phyloP scores from a whole-genome alignment of 2,329 filamentous ascomycete species.

The Diatrype stigma region DNA sequence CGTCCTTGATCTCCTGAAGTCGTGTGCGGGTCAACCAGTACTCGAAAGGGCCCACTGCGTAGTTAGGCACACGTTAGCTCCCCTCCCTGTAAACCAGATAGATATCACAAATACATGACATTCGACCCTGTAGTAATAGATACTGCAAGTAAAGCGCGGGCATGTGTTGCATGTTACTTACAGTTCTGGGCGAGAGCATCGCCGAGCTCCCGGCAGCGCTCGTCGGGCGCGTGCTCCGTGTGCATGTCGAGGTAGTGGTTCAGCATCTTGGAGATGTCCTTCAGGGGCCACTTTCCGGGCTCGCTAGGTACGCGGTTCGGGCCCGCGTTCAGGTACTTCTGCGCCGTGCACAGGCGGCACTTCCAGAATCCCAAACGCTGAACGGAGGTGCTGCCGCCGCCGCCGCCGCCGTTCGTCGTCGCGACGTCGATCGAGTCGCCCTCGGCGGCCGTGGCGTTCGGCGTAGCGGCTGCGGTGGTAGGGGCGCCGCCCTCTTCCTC shows the following conservation, averaged over 20 bases:
- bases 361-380: conserved; percentile 44
- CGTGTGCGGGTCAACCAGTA: conserved; percentile 43
- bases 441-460: conserved; percentile 2
- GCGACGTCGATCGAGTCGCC: conserved; percentile 11
- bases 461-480: conserved; percentile 7
- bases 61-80: too few species aligned
- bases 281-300: conserved; percentile 43
- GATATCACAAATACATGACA: too few species aligned
- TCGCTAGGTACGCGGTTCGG: conserved; percentile 36
- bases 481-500: conserved; percentile 13
- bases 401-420: conserved; percentile 4
- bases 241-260: conserved; percentile 45
- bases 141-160: background rate
- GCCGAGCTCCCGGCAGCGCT: conserved; percentile 40
- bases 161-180: conserved; percentile 16
- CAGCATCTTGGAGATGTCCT: conserved; percentile 43
- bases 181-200: conserved; percentile 38
- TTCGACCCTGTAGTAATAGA: background rate
- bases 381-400: conserved; percentile 18
- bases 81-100: too few species aligned
- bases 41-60: conserved; percentile 39
- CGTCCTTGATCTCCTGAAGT: conserved; percentile 31
- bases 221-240: conserved; percentile 36
- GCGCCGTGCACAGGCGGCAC: conserved; percentile 39
- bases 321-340: conserved; percentile 39